Conservation (phyloP, 2,329 filamentous ascomycete species). For the Colletotrichum plurivorum region DNA sequence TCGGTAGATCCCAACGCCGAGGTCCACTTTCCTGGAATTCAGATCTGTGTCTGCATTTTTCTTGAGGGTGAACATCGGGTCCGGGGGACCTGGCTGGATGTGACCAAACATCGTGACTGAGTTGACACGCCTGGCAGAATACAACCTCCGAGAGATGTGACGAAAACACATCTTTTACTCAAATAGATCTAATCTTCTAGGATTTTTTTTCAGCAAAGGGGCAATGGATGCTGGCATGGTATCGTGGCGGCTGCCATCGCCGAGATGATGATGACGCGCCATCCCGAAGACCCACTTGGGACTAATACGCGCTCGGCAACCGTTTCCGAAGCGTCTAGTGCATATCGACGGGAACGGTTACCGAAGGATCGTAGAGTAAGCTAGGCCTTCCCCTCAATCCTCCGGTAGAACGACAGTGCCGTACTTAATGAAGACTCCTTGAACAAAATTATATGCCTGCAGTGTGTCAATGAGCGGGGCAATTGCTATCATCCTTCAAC, state of each 20-base stretch:
- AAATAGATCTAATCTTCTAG: too few species aligned
- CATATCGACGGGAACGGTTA: background rate
- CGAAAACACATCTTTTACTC: background rate
- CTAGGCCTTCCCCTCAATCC: conserved; percentile 2
- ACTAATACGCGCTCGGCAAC: conserved; percentile 14
- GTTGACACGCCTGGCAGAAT: background rate
- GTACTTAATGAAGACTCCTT: too few species aligned
- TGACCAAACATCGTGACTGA: conserved; percentile 58
- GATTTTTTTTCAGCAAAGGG: too few species aligned
- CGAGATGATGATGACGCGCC: conserved; percentile 11
- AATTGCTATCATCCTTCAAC: background rate
- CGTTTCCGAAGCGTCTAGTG: background rate
- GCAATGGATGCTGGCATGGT: background rate
- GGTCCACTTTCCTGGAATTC: conserved; percentile 50
- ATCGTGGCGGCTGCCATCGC: conserved; percentile 1
- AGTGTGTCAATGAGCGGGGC: too few species aligned
- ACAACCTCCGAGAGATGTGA: too few species aligned
- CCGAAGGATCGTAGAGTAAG: background rate
- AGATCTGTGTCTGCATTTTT: conserved; percentile 48
- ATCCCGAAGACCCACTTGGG: conserved; percentile 11
- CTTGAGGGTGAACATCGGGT: conserved; percentile 52
- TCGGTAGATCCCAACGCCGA: conserved; percentile 54
- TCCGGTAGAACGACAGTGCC: background rate
- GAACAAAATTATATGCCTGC: too few species aligned
- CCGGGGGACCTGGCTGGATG: conserved; percentile 48